These are phyloP conservation scores for Ilyonectria sp. DNA, from an alignment of 2,329 filamentous ascomycete genomes.

Conservation along the genomic window DNA sequence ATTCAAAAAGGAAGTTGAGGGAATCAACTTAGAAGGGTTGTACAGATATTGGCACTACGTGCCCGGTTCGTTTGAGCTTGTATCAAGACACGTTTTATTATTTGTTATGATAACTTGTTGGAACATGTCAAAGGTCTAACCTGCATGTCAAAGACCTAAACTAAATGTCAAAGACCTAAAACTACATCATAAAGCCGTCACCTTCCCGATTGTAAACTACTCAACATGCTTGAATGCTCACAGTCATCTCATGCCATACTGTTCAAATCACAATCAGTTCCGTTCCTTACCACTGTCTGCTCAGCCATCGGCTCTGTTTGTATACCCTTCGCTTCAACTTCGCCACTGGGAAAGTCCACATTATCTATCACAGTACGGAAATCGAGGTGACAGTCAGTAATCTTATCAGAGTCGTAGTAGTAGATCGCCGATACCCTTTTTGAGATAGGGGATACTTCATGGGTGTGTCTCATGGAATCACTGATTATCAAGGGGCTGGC, in stretches of 20 bases:
- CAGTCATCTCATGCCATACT: neutral
- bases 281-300: neutral
- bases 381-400: constrained; percentile 65
- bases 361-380: constrained; percentile 60
- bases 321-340: constrained; percentile 41
- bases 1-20: neutral
- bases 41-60: neutral
- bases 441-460: neutral
- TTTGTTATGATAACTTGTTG: neutral
- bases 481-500: neutral
- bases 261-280: neutral
- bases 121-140: neutral
- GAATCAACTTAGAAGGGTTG: neutral
- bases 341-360: constrained; percentile 39
- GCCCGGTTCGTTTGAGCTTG: neutral
- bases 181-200: neutral
- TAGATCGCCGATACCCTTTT: constrained; percentile 54
- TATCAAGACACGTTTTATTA: neutral
- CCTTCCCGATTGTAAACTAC: neutral
- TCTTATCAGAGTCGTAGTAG: constrained; percentile 73
- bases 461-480: neutral
- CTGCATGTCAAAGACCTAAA: neutral
- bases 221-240: neutral
- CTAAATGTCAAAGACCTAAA: neutral
- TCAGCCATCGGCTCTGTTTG: constrained; percentile 44